phyloP scores from a whole-genome alignment of 257 asterid species.

The Salvia hispanica region DNA sequence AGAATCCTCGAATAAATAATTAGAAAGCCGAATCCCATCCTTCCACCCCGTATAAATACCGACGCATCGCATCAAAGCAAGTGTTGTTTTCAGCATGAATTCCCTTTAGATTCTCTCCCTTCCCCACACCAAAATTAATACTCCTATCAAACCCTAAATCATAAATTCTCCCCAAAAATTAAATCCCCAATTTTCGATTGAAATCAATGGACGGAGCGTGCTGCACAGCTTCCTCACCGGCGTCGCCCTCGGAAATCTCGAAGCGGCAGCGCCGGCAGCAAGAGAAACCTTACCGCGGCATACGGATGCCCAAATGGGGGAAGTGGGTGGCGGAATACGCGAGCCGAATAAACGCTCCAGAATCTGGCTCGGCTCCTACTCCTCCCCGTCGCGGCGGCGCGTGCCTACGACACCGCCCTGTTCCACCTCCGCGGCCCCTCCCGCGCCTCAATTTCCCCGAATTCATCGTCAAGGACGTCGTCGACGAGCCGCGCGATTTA shows the following conservation, averaged over 20 bases:
- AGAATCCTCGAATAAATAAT: neutral
- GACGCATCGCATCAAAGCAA: conserved; percentile 33
- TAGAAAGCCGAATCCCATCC: conserved; percentile 14
- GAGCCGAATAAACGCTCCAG: conserved; percentile 86
- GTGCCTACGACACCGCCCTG: conserved; percentile 90
- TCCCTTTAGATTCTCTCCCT: conserved; percentile 16
- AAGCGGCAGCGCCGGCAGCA: conserved; percentile 52
- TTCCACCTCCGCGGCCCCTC: conserved; percentile 78
- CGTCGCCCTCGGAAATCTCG: conserved; percentile 43
- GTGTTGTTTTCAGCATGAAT: conserved; percentile 35
- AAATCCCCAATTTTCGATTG: neutral
- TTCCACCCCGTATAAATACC: conserved; percentile 47
- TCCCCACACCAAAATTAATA: neutral
- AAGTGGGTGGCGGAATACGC: conserved; percentile 94
- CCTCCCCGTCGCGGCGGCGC: conserved; percentile 86
- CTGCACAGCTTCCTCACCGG: conserved; percentile 19
- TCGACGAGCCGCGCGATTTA: conserved; percentile 42
- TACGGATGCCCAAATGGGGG: conserved; percentile 96
- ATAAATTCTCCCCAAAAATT: neutral
- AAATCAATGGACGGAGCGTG: conserved; percentile 33
- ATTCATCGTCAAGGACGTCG: conserved; percentile 40
- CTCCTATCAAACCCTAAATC: conserved; percentile 25
- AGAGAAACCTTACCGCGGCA: conserved; percentile 76
- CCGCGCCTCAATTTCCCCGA: conserved; percentile 86
- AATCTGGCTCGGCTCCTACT: conserved; percentile 88